Conservation (phyloP, 75 land plant species). For the Ceratopteris richardii region DNA sequence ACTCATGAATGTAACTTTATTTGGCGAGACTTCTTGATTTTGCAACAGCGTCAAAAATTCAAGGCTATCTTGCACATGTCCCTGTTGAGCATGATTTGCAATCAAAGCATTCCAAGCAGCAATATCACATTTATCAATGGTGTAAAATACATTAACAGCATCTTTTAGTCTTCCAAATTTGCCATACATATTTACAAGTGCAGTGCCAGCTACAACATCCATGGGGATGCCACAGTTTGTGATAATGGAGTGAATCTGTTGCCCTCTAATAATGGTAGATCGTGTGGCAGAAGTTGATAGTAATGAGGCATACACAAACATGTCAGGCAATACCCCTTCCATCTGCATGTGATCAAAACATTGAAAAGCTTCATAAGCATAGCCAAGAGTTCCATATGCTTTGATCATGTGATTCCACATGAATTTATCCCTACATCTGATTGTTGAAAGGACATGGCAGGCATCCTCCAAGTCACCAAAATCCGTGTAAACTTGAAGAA, state of each 20-base stretch:
- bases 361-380: not conserved
- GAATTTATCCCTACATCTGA: not conserved
- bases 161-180: not conserved
- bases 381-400: not conserved
- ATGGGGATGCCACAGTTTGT: not conserved
- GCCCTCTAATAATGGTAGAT: not conserved
- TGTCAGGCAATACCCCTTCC: not conserved
- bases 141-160: not conserved
- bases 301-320: not conserved
- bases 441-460: not conserved
- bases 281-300: not conserved
- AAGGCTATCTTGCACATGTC: not conserved
- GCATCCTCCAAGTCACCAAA: not conserved
- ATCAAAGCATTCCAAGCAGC: conserved; percentile 22
- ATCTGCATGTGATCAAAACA: not conserved
- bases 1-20: not conserved
- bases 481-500: not conserved
- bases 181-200: too few species aligned
- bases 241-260: not conserved
- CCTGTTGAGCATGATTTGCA: not conserved
- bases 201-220: not conserved
- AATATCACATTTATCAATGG: not conserved
- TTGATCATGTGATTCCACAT: not conserved
- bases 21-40: not conserved
- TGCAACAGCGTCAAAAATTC: not conserved